Conservation (phyloP, 345 rosid genomes). For the Laguncularia racemosa region DNA sequence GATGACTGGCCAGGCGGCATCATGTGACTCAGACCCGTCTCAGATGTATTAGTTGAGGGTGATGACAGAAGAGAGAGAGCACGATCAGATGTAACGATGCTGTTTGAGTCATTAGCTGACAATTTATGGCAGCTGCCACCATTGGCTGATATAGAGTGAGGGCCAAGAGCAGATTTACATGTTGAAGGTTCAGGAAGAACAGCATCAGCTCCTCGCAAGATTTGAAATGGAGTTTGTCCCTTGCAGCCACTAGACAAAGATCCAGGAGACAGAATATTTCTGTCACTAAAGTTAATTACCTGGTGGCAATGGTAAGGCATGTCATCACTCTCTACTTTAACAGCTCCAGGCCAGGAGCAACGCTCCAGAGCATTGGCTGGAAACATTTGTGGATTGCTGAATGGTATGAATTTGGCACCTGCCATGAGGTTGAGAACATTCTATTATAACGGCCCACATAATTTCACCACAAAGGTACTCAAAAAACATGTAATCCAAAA, state of each 20-base stretch:
- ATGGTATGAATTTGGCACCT: conserved; percentile 41
- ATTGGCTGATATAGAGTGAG: conserved; percentile 16
- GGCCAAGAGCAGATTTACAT: conserved; percentile 18
- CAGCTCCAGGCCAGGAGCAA: conserved; percentile 37
- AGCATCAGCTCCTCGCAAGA: conserved; percentile 27
- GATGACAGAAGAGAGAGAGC: conserved; percentile 97
- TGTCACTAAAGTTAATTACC: conserved; percentile 26
- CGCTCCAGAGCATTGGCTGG: conserved; percentile 15
- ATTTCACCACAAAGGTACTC: no score
- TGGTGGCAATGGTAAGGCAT: conserved; percentile 16
- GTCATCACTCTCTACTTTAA: conserved; percentile 26
- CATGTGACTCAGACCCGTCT: conserved; percentile 30
- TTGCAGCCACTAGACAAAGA: conserved; percentile 23
- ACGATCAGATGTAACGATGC: conserved; percentile 25
- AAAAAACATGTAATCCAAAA: no score
- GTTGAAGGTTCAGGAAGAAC: conserved; percentile 21
- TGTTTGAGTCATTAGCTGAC: conserved; percentile 22
- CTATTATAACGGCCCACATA: neutral
- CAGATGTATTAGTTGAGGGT: conserved; percentile 29
- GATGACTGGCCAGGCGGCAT: conserved; percentile 29
- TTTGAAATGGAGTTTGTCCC: conserved; percentile 35
- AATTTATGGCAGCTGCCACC: conserved; percentile 29
- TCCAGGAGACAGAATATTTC: conserved; percentile 20
- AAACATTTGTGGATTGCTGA: conserved; percentile 33
- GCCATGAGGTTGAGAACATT: neutral